These are phyloP conservation scores for Lagerstroemia speciosa DNA, from an alignment of 345 rosid genomes.

Conservation along the genomic window DNA sequence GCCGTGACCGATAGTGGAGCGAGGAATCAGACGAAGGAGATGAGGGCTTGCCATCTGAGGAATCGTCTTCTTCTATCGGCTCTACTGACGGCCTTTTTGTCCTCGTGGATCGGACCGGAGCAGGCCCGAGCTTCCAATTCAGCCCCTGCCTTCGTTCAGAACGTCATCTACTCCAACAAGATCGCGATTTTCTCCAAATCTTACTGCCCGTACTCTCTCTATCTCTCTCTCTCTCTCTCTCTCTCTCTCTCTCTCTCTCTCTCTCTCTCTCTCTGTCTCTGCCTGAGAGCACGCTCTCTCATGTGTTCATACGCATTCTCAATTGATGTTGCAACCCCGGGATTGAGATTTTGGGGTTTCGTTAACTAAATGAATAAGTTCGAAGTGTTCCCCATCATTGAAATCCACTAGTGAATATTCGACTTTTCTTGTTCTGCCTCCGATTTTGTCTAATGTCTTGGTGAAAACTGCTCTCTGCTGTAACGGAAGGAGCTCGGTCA, in stretches of 20 bases:
- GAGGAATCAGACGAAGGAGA: conserved; percentile 6
- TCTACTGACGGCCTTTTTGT: conserved; percentile 11
- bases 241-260: conserved; percentile 3
- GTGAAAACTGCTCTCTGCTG: not conserved
- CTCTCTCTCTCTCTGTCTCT: conserved; percentile 3
- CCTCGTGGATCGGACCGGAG: conserved; percentile 16
- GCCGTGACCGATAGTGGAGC: not conserved
- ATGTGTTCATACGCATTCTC: not conserved
- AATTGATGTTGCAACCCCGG: not conserved
- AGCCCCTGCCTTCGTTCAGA: conserved; percentile 73
- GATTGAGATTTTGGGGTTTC: not conserved
- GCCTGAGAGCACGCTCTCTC: too few species aligned
- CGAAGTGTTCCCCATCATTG: not conserved
- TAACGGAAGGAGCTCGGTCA: not conserved
- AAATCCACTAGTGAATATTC: not conserved
- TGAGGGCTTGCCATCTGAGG: not conserved
- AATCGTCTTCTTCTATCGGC: conserved; percentile 5
- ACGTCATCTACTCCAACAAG: conserved; percentile 71
- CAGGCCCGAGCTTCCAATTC: conserved; percentile 43
- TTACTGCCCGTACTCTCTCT: conserved; percentile 67
- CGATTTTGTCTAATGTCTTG: not conserved
- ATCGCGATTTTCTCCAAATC: conserved; percentile 93
- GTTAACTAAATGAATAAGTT: not conserved
- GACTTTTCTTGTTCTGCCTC: not conserved
- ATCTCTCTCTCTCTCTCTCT: conserved; percentile 5